Conservation (phyloP, 1,284 basidiomycete genomes). For the Cutaneotrichosporon cutaneum region DNA sequence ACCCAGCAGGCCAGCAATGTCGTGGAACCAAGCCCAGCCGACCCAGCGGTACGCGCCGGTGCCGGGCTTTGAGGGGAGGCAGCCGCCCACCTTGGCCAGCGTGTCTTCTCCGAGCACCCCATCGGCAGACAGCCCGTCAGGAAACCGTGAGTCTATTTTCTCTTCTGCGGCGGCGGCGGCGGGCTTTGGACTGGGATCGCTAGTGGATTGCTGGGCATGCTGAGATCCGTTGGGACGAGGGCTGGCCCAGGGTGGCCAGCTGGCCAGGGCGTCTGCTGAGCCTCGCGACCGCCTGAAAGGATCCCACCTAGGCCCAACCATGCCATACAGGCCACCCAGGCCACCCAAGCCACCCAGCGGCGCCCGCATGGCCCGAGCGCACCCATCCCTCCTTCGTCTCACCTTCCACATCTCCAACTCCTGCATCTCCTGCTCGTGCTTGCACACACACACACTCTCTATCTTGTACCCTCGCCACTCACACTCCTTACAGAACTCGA, state of each 20-base stretch:
- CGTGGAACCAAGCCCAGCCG: conserved; percentile 10
- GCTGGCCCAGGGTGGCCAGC: no score
- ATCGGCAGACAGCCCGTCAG: neutral
- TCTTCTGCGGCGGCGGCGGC: neutral
- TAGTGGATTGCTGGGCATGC: neutral
- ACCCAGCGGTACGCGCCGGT: conserved; percentile 33
- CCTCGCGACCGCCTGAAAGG: neutral
- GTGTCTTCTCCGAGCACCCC: neutral
- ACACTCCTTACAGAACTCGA: conserved; percentile 11
- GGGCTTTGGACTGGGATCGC: neutral
- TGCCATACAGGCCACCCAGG: no score
- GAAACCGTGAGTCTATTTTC: conserved; percentile 3
- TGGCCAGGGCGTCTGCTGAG: no score
- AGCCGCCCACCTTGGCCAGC: neutral
- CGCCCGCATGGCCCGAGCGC: neutral
- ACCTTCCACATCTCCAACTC: neutral
- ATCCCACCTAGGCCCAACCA: no score
- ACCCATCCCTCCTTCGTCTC: neutral
- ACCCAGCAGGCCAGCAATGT: conserved; percentile 8
- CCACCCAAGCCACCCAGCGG: neutral
- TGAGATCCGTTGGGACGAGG: no score
- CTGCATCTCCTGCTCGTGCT: neutral
- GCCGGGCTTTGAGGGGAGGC: conserved; percentile 26
- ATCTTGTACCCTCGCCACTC: conserved; percentile 1
- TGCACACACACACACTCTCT: neutral